Evolutionary conservation across 2,329 filamentous ascomycete genomes (phyloP).

Genomic region (Lithohypha guttulata): DNA sequence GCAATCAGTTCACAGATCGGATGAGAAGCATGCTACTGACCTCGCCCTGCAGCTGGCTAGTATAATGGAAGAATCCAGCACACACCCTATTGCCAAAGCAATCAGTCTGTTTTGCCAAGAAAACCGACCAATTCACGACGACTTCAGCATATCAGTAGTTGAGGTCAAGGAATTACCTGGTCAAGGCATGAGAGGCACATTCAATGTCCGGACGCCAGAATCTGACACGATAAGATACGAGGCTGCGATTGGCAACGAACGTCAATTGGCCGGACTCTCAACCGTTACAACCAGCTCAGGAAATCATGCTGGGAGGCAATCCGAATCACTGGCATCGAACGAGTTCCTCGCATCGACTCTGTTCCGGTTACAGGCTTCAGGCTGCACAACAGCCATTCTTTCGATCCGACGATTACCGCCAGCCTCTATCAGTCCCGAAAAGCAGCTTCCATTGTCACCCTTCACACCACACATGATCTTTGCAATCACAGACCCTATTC

Average conservation of each 20-base stretch:
- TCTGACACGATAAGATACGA: slow-evolving; percentile 28
- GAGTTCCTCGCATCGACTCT: slow-evolving; percentile 27
- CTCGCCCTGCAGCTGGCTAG: slow-evolving; percentile 38
- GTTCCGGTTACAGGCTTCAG: slow-evolving; percentile 31
- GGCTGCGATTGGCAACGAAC: slow-evolving; percentile 49
- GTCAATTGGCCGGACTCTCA: slow-evolving; percentile 31
- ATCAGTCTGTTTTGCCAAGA: slow-evolving; percentile 39
- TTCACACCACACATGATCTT: slow-evolving; percentile 52
- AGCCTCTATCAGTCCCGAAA: background rate
- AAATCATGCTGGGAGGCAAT: slow-evolving; percentile 12
- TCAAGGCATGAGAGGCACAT: slow-evolving; percentile 46
- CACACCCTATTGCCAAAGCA: slow-evolving; percentile 49
- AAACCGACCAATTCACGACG: slow-evolving; percentile 7
- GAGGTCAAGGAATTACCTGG: slow-evolving; percentile 46
- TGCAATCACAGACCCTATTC: slow-evolving; percentile 70
- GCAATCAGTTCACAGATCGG: slow-evolving; percentile 27
- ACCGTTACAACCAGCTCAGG: background rate
- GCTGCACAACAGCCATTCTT: slow-evolving; percentile 37
- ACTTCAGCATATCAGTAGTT: slow-evolving; percentile 23
- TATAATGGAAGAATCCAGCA: slow-evolving; percentile 47
- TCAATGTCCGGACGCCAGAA: slow-evolving; percentile 27
- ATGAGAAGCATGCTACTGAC: slow-evolving; percentile 23
- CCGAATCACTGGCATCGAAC: slow-evolving; percentile 23
- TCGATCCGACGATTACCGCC: slow-evolving; percentile 25
- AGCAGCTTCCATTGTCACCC: background rate